phyloP scores from a whole-genome alignment of 2,329 filamentous ascomycete species.

The Bimuria novae-zelandiae region DNA sequence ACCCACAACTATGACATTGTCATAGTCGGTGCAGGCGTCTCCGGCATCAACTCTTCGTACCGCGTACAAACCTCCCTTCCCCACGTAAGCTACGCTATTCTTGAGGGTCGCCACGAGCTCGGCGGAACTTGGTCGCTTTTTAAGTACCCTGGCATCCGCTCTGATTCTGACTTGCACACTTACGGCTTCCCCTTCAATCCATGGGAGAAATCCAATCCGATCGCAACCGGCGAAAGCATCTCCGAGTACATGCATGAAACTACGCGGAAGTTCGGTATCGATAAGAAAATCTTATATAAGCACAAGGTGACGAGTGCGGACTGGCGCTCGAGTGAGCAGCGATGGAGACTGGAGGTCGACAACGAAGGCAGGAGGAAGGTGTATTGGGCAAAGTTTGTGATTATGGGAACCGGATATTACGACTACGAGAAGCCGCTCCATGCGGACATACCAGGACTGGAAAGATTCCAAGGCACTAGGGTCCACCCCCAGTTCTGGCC shows the following conservation, averaged over 20 bases:
- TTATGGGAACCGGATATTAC: constrained; percentile 73
- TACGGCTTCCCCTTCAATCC: constrained; percentile 70
- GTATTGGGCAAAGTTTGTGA: constrained; percentile 55
- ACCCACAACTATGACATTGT: constrained; percentile 51
- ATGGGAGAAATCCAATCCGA: constrained; percentile 60
- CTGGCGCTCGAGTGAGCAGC: constrained; percentile 55
- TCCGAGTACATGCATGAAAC: constrained; percentile 51
- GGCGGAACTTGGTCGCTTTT: constrained; percentile 83
- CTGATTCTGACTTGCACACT: constrained; percentile 56
- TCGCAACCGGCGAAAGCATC: constrained; percentile 53
- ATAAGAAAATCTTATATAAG: constrained; percentile 51
- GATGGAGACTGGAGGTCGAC: constrained; percentile 50
- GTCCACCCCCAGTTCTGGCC: constrained; percentile 81
- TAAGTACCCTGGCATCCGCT: constrained; percentile 71
- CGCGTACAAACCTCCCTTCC: constrained; percentile 66
- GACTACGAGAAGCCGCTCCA: constrained; percentile 68
- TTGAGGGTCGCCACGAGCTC: constrained; percentile 68
- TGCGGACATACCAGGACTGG: constrained; percentile 67
- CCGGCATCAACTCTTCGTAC: constrained; percentile 76
- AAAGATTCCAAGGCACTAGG: constrained; percentile 65
- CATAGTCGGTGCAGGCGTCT: constrained; percentile 74
- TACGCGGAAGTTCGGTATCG: constrained; percentile 50
- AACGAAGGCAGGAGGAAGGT: constrained; percentile 42
- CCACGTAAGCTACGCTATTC: constrained; percentile 63
- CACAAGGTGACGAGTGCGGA: constrained; percentile 49